Evolutionary conservation across 257 asterid species (phyloP), one percentile per base, ranked within the genome.

Genomic region (Rhazya stricta): DNA sequence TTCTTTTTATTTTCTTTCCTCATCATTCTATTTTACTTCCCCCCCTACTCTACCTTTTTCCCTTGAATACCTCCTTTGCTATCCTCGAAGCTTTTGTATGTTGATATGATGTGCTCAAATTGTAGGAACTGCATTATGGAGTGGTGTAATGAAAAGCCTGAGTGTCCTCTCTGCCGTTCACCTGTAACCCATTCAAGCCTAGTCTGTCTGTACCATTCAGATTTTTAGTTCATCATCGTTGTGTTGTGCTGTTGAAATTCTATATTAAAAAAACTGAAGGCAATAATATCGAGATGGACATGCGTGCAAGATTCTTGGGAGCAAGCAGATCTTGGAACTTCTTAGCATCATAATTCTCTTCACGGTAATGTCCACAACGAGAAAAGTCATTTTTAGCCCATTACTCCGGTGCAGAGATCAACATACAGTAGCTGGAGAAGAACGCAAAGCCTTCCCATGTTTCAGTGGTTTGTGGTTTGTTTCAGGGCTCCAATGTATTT

Each of bases 121-220:
- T 42, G 82, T 81, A 95, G 98, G 99, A 95, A 85, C 86, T 92
- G 99, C 87, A 88, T 95, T 41, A 91, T 92, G 98, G 99, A 95
- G 74, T 95, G 99, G 99, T 95, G 99, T 72, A 95, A 95, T 32
- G 99, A 95, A 68, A 95, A 95, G 86, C 98, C 99, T 0, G 99
- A 95, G 81, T 95, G 99, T 67, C 98, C 99, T 6, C 91, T 92
- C 30, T 92, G 99, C 71, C 98, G 99, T 50, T 95, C 99, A 4
- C 92, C 97, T 3, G 86, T 80, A 62, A 87, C 96, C 57, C 98
- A 95, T 84, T 88, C 97, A 0, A 88, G 91, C 84, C 86, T 95
- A 41, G 96, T 95, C 78, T 87, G 98, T 76, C 79, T 95, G 46
- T 92, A 87, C 76, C 99, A 95, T 79, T 95, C 98, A 58, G 97